Conservation (phyloP, 352 stramenopile species). For the Phytopythium chamaehyphon region DNA sequence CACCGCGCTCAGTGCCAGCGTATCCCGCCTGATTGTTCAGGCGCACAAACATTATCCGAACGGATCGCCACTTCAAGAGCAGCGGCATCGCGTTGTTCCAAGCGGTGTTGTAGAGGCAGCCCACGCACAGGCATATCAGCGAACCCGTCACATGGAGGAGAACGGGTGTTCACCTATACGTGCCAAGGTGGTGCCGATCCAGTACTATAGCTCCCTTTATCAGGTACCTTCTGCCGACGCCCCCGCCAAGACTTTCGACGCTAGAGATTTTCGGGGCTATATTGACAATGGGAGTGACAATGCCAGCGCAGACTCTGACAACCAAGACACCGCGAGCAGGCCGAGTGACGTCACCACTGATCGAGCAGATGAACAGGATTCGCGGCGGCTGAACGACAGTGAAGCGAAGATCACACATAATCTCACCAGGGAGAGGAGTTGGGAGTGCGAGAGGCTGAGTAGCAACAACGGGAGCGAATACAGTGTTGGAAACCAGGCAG, state of each 20-base stretch:
- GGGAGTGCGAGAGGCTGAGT: slow-evolving; percentile 15
- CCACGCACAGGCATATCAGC: slow-evolving; percentile 6
- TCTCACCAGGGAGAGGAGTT: background rate
- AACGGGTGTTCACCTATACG: slow-evolving; percentile 4
- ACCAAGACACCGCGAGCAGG: background rate
- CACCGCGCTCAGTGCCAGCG: slow-evolving; percentile 36
- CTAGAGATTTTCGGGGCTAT: slow-evolving; percentile 14
- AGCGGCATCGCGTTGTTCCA: background rate
- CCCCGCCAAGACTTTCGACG: slow-evolving; percentile 15
- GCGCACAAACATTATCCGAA: slow-evolving; percentile 21
- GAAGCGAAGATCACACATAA: background rate
- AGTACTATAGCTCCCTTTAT: background rate
- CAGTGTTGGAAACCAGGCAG: slow-evolving; percentile 29
- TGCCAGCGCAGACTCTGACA: slow-evolving; percentile 6
- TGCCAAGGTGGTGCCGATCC: slow-evolving; percentile 5
- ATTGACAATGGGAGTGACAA: slow-evolving; percentile 20
- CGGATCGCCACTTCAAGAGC: slow-evolving; percentile 6
- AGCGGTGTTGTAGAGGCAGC: background rate
- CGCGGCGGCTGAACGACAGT: background rate
- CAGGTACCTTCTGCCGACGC: slow-evolving; percentile 1
- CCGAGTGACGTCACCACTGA: too few species aligned
- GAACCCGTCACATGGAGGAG: slow-evolving; percentile 8
- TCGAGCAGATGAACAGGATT: too few species aligned
- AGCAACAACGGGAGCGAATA: slow-evolving; percentile 27
- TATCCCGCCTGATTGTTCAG: slow-evolving; percentile 38